These are phyloP conservation scores for Magnolia kwangsiensis DNA, from an alignment of 164 flowering plant species.

Conservation along the genomic window DNA sequence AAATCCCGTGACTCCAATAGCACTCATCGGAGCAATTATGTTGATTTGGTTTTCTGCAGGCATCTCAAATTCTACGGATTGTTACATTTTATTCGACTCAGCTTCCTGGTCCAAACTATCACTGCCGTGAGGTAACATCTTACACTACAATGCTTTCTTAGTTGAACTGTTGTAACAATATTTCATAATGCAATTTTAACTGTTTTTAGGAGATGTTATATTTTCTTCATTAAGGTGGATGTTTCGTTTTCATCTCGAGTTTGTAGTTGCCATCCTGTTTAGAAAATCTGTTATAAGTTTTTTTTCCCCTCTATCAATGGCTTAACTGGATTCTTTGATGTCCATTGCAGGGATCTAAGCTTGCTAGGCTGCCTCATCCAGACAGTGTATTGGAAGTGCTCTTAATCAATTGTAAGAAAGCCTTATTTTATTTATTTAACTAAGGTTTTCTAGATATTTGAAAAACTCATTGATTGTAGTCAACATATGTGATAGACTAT, in stretches of 20 bases:
- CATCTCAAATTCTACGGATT: slow-evolving; percentile 79
- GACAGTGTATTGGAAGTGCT: slow-evolving; percentile 64
- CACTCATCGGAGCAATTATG: neutral
- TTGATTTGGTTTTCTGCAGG: slow-evolving; percentile 40
- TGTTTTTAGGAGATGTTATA: neutral
- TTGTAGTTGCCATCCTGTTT: too few relatives aligned
- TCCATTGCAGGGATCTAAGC: slow-evolving; percentile 72
- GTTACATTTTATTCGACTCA: slow-evolving; percentile 90
- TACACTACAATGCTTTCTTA: neutral
- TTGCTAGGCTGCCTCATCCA: slow-evolving; percentile 85
- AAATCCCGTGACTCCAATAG: neutral
- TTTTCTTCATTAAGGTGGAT: neutral
- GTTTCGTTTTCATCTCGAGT: too few relatives aligned
- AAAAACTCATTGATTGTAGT: neutral
- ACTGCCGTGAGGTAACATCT: slow-evolving; percentile 83
- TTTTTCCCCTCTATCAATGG: neutral
- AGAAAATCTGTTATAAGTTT: too few relatives aligned
- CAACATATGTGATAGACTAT: too few relatives aligned
- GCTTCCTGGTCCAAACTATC: slow-evolving; percentile 99
- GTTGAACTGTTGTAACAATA: neutral
- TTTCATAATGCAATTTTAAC: neutral
- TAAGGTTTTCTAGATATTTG: neutral
- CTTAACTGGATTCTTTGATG: neutral
- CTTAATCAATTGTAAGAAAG: slow-evolving; percentile 59
- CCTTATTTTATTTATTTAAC: neutral